A percentile compares a stretch with the other conserved stretches of the same genome.
These are phyloP conservation scores for Scortechinia acanthostroma DNA, from an alignment of 2,329 filamentous ascomycete species.

Conservation along the genomic window DNA sequence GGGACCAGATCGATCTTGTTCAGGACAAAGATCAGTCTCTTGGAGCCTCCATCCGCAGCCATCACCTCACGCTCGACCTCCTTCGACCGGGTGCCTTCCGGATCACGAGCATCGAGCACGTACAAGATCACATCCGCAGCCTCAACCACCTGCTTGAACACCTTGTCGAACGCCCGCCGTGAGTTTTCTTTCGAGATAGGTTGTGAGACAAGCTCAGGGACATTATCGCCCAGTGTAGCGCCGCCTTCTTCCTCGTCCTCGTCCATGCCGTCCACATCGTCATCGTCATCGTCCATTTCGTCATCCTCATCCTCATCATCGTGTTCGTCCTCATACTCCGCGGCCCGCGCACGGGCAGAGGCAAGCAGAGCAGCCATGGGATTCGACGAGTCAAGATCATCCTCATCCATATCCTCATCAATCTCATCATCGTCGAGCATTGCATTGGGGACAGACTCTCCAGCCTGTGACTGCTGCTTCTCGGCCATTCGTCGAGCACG, in stretches of 20 bases:
- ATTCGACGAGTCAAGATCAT: constrained; percentile 58
- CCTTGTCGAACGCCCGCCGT: constrained; percentile 84
- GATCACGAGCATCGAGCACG: constrained; percentile 85
- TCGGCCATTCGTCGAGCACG: neutral
- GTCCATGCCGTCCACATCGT: constrained; percentile 31
- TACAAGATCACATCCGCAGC: constrained; percentile 86
- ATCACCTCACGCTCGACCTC: constrained; percentile 87
- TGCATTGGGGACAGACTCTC: constrained; percentile 58
- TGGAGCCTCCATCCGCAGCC: constrained; percentile 76
- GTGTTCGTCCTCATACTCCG: constrained; percentile 41
- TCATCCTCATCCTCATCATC: neutral
- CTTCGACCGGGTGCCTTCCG: constrained; percentile 80
- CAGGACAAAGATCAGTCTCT: constrained; percentile 81
- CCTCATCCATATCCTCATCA: constrained; percentile 33
- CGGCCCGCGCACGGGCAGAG: constrained; percentile 72
- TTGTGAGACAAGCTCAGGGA: constrained; percentile 38
- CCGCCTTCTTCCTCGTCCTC: constrained; percentile 27
- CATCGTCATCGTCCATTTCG: neutral
- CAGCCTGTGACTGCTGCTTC: neutral
- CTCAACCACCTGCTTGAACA: constrained; percentile 88
- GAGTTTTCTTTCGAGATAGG: constrained; percentile 55
- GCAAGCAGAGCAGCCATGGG: constrained; percentile 88
- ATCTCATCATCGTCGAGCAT: constrained; percentile 40
- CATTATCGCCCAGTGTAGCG: neutral
- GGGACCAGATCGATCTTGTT: constrained; percentile 96